These are phyloP conservation scores for Russula earlei DNA, from an alignment of 768 basidiomycete genomes.

Conservation along the genomic window DNA sequence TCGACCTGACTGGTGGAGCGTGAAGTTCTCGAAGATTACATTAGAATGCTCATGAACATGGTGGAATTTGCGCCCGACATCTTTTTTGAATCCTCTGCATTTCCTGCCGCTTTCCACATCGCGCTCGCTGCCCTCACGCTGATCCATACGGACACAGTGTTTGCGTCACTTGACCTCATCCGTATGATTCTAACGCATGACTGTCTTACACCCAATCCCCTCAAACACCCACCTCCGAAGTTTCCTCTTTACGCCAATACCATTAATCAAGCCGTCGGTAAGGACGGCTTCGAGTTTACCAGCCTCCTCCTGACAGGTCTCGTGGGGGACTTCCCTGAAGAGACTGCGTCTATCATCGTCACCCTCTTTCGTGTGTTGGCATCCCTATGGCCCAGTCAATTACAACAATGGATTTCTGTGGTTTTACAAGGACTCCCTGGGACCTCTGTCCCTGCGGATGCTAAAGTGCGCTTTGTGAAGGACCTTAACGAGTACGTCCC, in stretches of 20 bases:
- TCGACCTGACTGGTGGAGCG: neutral
- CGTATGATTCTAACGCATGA: slow-evolving; percentile 69
- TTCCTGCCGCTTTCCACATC: slow-evolving; percentile 69
- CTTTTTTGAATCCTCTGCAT: slow-evolving; percentile 68
- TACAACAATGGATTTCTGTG: slow-evolving; percentile 63
- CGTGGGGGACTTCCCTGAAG: slow-evolving; percentile 83
- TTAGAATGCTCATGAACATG: slow-evolving; percentile 69
- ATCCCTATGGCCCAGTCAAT: slow-evolving; percentile 54
- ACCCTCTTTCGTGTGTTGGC: slow-evolving; percentile 68
- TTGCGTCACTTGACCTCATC: slow-evolving; percentile 76
- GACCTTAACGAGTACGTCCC: slow-evolving; percentile 64
- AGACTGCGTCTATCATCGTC: slow-evolving; percentile 61
- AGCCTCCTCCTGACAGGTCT: slow-evolving; percentile 66
- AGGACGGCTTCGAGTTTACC: slow-evolving; percentile 65
- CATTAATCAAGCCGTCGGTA: slow-evolving; percentile 52
- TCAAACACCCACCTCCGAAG: slow-evolving; percentile 44
- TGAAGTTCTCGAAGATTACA: slow-evolving; percentile 88
- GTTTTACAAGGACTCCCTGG: slow-evolving; percentile 64
- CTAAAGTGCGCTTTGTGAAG: slow-evolving; percentile 61
- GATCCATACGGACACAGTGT: slow-evolving; percentile 72
- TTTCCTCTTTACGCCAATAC: slow-evolving; percentile 51
- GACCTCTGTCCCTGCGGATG: slow-evolving; percentile 47
- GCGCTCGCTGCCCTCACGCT: slow-evolving; percentile 73
- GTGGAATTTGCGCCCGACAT: slow-evolving; percentile 60
- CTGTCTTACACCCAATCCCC: slow-evolving; percentile 38